Evolutionary conservation across 257 asterid species (phyloP).

Genomic region (Pogostemon cablin): DNA sequence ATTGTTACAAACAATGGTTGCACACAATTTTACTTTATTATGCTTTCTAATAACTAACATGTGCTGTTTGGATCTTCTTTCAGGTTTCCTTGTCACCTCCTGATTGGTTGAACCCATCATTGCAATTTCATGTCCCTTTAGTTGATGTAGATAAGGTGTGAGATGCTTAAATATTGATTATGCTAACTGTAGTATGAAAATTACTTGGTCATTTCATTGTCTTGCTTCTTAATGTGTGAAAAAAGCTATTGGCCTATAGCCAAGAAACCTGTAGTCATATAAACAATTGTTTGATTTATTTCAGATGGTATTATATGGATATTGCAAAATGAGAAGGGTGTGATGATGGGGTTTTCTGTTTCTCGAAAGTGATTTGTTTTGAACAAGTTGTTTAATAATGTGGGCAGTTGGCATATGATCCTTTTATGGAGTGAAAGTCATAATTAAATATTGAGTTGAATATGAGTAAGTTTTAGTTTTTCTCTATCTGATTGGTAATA

Average conservation of each 20-base stretch:
- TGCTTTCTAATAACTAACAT: slow-evolving; percentile 8
- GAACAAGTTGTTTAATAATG: not conserved
- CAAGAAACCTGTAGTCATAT: slow-evolving; percentile 7
- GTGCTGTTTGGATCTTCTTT: slow-evolving; percentile 35
- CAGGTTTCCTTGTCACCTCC: slow-evolving; percentile 76
- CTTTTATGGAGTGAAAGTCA: slow-evolving; percentile 14
- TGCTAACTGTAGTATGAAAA: slow-evolving; percentile 20
- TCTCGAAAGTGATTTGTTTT: slow-evolving; percentile 10
- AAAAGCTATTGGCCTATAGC: slow-evolving; percentile 14
- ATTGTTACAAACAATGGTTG: too few species aligned
- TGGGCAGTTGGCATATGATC: slow-evolving; percentile 5
- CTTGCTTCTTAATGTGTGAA: slow-evolving; percentile 15
- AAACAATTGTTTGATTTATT: slow-evolving; percentile 20
- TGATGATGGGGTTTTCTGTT: slow-evolving; percentile 6
- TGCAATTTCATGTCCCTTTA: slow-evolving; percentile 81
- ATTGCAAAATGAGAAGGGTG: slow-evolving; percentile 4
- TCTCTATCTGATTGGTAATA: slow-evolving; percentile 9
- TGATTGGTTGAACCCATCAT: slow-evolving; percentile 80
- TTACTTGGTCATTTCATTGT: not conserved
- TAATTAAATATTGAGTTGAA: slow-evolving; percentile 4
- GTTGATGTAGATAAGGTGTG: slow-evolving; percentile 95
- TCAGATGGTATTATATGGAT: not conserved
- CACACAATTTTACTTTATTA: not conserved
- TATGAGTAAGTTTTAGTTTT: too few species aligned
- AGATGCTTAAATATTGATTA: slow-evolving; percentile 20